These are phyloP conservation scores for Penicillium atrosanguineum DNA, from an alignment of 495 filamentous ascomycete genomes.

Conservation along the genomic window DNA sequence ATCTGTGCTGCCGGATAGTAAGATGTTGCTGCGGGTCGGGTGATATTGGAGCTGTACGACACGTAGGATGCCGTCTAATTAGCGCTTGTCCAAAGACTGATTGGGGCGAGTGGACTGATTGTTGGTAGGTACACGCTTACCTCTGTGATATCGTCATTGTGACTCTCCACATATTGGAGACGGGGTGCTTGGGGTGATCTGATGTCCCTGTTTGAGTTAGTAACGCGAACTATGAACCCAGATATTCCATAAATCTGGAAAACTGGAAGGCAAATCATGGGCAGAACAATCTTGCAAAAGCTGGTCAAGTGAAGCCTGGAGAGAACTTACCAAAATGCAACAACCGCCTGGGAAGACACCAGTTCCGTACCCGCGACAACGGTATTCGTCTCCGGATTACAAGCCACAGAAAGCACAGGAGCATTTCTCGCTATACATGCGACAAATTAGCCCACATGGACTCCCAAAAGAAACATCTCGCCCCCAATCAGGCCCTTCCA, in stretches of 20 bases:
- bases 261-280: not conserved
- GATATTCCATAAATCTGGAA: not conserved
- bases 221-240: conserved; percentile 15
- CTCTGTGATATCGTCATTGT: conserved; percentile 90
- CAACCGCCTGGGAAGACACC: conserved; percentile 65
- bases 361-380: conserved; percentile 80
- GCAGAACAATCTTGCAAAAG: not conserved
- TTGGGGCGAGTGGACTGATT: not conserved
- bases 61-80: conserved; percentile 12
- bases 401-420: conserved; percentile 68
- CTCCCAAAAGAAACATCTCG: not conserved
- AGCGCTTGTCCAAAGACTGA: not conserved
- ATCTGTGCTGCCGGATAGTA: conserved; percentile 90
- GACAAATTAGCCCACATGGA: conserved; percentile 6
- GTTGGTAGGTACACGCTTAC: conserved; percentile 31
- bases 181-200: conserved; percentile 53
- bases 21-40: conserved; percentile 56
- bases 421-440: conserved; percentile 36
- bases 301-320: no score
- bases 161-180: conserved; percentile 74
- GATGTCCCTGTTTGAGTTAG: conserved; percentile 57
- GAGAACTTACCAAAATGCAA: conserved; percentile 65
- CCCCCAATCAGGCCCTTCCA: not conserved
- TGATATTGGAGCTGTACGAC: conserved; percentile 65
- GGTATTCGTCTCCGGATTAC: conserved; percentile 52